Evolutionary conservation across 1,139 yeast genomes (phyloP).

Genomic region (Saccharomyces hybrid): DNA sequence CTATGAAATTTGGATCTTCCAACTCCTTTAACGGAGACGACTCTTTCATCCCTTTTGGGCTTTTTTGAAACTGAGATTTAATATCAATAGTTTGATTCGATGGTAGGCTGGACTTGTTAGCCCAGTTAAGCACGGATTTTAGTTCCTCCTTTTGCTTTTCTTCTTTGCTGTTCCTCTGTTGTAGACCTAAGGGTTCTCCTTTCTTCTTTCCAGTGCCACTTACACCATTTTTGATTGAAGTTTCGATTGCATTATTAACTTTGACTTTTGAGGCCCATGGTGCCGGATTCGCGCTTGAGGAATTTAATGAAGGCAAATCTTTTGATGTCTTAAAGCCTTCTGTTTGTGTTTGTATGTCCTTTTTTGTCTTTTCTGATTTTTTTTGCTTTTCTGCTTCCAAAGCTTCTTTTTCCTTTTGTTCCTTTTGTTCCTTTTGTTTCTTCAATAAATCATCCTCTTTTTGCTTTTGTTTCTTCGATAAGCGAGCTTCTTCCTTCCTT

Average conservation of each 20-base stretch:
- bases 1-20: constrained; percentile 7
- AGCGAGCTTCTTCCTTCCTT: constrained; percentile 1
- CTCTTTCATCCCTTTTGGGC: constrained; percentile 6
- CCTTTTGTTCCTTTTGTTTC: constrained; percentile 10
- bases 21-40: constrained; percentile 13
- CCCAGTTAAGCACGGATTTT: constrained; percentile 28
- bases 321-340: constrained; percentile 8
- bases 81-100: constrained; percentile 14
- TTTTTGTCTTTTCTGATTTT: constrained; percentile 8
- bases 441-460: constrained; percentile 13
- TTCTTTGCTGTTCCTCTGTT: constrained; percentile 18
- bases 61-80: constrained; percentile 13
- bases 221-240: constrained; percentile 15
- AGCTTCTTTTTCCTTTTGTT: constrained; percentile 10
- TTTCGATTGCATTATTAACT: constrained; percentile 13
- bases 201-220: constrained; percentile 17
- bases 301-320: constrained; percentile 9
- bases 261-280: constrained; percentile 41
- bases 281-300: constrained; percentile 28
- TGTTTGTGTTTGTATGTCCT: constrained; percentile 1
- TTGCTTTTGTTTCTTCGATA: constrained; percentile 18
- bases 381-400: constrained; percentile 8
- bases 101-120: constrained; percentile 14
- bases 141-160: constrained; percentile 17
- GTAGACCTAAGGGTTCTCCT: constrained; percentile 16